Evolutionary conservation across 768 basidiomycete species (phyloP).

Genomic region (Cystofilobasidium ferigula): DNA sequence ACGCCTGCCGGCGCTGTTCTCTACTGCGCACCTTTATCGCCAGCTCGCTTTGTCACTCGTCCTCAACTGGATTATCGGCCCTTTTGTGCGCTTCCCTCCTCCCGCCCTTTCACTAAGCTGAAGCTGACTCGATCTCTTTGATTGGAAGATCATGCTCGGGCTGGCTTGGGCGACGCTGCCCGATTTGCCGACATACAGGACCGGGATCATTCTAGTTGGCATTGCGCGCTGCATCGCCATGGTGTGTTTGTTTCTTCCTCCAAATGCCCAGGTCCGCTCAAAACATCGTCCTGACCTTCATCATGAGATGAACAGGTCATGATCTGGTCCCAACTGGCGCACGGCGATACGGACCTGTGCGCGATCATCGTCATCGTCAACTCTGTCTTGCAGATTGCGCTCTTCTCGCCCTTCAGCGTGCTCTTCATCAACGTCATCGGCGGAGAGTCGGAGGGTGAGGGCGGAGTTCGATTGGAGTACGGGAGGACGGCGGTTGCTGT

Average conservation of each 20-base stretch:
- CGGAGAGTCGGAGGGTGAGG: constrained; percentile 44
- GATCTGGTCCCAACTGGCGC: constrained; percentile 68
- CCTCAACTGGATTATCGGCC: constrained; percentile 71
- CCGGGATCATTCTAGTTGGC: constrained; percentile 73
- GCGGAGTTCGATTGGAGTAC: constrained; percentile 61
- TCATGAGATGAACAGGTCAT: constrained; percentile 30
- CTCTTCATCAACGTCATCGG: constrained; percentile 65
- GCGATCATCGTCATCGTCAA: constrained; percentile 69
- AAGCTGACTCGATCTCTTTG: not conserved
- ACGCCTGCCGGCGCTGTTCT: constrained; percentile 50
- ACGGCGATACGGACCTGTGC: constrained; percentile 60
- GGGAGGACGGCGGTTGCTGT: constrained; percentile 33
- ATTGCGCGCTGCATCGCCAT: constrained; percentile 48
- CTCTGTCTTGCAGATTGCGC: constrained; percentile 61
- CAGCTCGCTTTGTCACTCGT: constrained; percentile 58
- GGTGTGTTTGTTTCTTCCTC: constrained; percentile 28
- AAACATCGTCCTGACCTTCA: not conserved
- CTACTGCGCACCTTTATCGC: constrained; percentile 49
- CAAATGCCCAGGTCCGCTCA: not conserved
- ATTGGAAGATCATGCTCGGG: constrained; percentile 55
- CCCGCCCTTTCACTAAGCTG: not conserved
- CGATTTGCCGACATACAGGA: constrained; percentile 54
- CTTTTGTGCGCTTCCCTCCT: constrained; percentile 41
- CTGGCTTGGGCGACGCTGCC: constrained; percentile 76
- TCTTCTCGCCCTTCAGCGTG: constrained; percentile 63